These are phyloP conservation scores for Mycena rosella DNA, from an alignment of 768 basidiomycete genomes.

Conservation along the genomic window DNA sequence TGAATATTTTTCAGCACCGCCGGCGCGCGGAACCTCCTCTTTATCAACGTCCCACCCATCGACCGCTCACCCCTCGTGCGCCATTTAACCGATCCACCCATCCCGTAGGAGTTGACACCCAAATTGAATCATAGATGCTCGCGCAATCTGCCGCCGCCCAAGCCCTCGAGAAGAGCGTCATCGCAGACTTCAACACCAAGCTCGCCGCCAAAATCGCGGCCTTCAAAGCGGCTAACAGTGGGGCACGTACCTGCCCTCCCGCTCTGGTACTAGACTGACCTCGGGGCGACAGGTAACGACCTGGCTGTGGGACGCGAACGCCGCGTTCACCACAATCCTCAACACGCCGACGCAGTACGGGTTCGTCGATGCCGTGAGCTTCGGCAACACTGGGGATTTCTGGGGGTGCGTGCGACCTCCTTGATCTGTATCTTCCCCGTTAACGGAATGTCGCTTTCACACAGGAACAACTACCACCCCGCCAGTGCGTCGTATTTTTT, in stretches of 20 bases:
- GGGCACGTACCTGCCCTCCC: conserved; percentile 49
- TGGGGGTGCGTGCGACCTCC: conserved; percentile 59
- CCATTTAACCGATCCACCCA: too few species aligned
- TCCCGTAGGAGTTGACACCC: neutral
- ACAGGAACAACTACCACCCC: conserved; percentile 68
- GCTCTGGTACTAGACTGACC: neutral
- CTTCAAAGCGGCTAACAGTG: conserved; percentile 59
- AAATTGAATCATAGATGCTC: conserved; percentile 56
- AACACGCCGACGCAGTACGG: conserved; percentile 64
- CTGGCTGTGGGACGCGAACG: conserved; percentile 64
- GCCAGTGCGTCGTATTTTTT: conserved; percentile 52
- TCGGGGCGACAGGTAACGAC: conserved; percentile 53
- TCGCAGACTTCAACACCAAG: conserved; percentile 65
- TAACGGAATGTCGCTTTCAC: neutral
- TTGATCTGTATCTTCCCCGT: neutral
- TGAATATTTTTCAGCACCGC: conserved; percentile 48
- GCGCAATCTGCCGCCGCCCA: conserved; percentile 54
- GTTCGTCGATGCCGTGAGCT: conserved; percentile 66
- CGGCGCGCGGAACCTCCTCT: conserved; percentile 71
- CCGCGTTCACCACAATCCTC: conserved; percentile 63
- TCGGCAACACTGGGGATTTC: conserved; percentile 55
- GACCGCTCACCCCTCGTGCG: conserved; percentile 58
- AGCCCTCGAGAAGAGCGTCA: conserved; percentile 58
- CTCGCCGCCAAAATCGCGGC: conserved; percentile 54
- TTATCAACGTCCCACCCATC: conserved; percentile 58